Base-by-base conservation (phyloP, 768 basidiomycete species). In the Lyophyllum semitale region DNA sequence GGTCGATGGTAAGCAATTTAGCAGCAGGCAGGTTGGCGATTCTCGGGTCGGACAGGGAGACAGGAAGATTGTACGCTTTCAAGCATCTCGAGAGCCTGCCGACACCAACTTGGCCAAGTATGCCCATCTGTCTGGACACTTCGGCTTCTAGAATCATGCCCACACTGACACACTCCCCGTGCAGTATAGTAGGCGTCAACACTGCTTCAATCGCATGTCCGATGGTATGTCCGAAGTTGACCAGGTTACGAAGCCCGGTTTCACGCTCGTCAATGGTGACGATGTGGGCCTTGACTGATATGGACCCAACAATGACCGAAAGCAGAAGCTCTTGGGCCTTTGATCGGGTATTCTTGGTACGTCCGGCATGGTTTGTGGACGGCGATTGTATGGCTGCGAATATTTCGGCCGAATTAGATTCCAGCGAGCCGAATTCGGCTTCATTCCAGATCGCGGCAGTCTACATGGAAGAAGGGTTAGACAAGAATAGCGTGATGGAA, bases 361-460 rank as follows among this genome's bases (percentile, higher is more conserved):
- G 78, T 18, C 85, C 83, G 9, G 84, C 77, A 67, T 74, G 65
- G 73, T 85, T 72, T 44, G 73, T 54, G 53, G 89, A 88, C 2
- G 87, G 85, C 1, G 87, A 81, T 60, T 87, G 84, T 54, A 97
- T 91, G 17, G 95, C 95, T 15, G 86, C 78, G 72, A 91, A 85
- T 59, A 98, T 95, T 66, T 92, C 91, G 25, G 83, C 82, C 1
- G 92, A 85, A 42, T 87, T 84, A 1, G 91, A 88, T 69, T 99
- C 97, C 58, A 99, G 85, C 29, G 86, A 81, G 32, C 86, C 81
- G 65, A 99, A 99, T 65, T 95, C 93, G 59, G 76, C 71, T 63
- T 93, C 95, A 70, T 93, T 85, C 96, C 96, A 98, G 65, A 98
- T 98, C n/a, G 95, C 97, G 5, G 97, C 96, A 23, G 97, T 99